Conservation (phyloP, 1,139 yeast species). For the Candida tetrigidarum region DNA sequence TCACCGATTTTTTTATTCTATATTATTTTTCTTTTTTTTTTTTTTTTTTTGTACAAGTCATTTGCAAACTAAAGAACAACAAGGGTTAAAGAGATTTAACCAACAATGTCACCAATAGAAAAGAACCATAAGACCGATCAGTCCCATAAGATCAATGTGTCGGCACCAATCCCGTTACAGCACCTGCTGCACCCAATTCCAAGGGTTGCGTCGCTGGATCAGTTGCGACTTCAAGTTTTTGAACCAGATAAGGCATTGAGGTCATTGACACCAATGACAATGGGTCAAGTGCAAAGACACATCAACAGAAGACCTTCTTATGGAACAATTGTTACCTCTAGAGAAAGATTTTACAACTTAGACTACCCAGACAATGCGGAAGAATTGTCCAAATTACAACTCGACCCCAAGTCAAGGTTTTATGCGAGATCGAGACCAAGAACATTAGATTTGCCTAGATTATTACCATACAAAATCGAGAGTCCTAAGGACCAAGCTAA, state of each 20-base stretch:
- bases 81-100: not conserved
- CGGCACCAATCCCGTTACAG: constrained; percentile 28
- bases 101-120: constrained; percentile 6
- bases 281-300: constrained; percentile 20
- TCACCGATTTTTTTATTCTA: not conserved
- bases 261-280: constrained; percentile 34
- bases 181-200: constrained; percentile 11
- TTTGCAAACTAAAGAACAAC: not conserved
- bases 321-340: constrained; percentile 33
- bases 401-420: constrained; percentile 59
- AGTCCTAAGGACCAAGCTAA: constrained; percentile 68
- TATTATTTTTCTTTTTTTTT: not conserved
- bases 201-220: constrained; percentile 20
- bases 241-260: constrained; percentile 17
- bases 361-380: constrained; percentile 60
- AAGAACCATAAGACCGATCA: constrained; percentile 8
- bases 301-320: constrained; percentile 38
- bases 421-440: constrained; percentile 56
- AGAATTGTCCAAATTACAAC: constrained; percentile 40
- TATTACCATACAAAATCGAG: constrained; percentile 81
- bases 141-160: constrained; percentile 13
- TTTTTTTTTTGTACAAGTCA: not conserved
- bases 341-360: constrained; percentile 55
- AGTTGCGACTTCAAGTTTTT: constrained; percentile 13
- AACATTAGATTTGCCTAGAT: constrained; percentile 59